Percentiles rank a stretch among this genome's conserved stretches.
Conservation (phyloP, 495 filamentous ascomycete genomes). For the Lophiotrema nucula region DNA sequence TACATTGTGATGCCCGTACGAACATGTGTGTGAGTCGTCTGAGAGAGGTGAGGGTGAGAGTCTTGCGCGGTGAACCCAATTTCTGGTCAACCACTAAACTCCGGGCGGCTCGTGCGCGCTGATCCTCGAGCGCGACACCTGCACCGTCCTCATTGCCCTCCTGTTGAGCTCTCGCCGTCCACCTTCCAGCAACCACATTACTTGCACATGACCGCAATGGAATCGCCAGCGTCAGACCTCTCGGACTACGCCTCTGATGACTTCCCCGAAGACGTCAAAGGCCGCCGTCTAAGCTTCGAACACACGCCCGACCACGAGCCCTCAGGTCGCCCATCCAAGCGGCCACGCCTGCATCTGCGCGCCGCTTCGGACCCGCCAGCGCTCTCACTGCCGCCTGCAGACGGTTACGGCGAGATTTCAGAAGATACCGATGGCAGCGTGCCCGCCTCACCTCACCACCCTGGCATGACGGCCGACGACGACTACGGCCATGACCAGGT, state of each 20-base stretch:
- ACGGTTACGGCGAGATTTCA: conserved; percentile 60
- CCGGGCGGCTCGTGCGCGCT: too few relatives aligned
- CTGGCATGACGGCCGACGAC: conserved; percentile 72
- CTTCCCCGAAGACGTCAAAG: conserved; percentile 36
- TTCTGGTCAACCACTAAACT: too few relatives aligned
- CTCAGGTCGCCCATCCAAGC: conserved; percentile 41
- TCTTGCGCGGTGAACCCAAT: too few relatives aligned
- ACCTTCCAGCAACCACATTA: background rate
- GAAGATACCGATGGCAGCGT: conserved; percentile 85
- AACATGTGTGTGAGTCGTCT: too few relatives aligned
- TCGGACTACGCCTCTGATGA: conserved; percentile 36
- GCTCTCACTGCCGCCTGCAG: conserved; percentile 22
- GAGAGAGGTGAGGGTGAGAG: too few relatives aligned
- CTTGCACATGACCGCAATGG: conserved; percentile 30
- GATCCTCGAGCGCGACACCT: too few relatives aligned
- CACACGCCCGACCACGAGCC: conserved; percentile 31
- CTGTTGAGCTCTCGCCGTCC: background rate
- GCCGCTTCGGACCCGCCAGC: conserved; percentile 26
- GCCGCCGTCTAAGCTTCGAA: conserved; percentile 32
- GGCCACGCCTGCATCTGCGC: conserved; percentile 35
- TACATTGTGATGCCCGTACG: too few relatives aligned
- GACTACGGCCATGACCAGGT: conserved; percentile 72
- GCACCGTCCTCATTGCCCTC: background rate
- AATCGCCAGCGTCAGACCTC: conserved; percentile 32
- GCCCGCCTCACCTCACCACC: conserved; percentile 62